phyloP scores from a whole-genome alignment of 2,329 filamentous ascomycete genomes.

The Aureobasidium sp. region DNA sequence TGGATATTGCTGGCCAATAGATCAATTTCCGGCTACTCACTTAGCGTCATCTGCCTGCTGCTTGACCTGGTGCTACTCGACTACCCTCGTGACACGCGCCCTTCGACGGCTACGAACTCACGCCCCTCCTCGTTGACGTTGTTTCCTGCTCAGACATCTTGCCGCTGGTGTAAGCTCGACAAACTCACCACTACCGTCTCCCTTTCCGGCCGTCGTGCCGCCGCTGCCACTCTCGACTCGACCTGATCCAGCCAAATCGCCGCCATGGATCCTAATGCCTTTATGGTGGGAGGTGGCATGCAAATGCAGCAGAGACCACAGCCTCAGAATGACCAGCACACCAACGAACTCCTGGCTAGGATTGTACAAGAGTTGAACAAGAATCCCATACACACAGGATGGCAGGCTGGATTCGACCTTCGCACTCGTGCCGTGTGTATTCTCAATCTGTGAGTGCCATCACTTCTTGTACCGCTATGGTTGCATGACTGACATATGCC shows the following conservation, averaged over 20 bases:
- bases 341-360: constrained; percentile 21
- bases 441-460: constrained; percentile 28
- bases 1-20: constrained; percentile 10
- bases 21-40: background rate
- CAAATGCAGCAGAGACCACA: constrained; percentile 24
- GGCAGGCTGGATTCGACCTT: constrained; percentile 28
- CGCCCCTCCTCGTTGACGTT: background rate
- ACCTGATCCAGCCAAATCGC: background rate
- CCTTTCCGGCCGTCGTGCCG: constrained; percentile 6
- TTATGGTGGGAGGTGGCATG: constrained; percentile 18
- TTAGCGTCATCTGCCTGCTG: constrained; percentile 8
- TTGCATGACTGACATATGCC: background rate
- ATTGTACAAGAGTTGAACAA: constrained; percentile 23
- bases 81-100: constrained; percentile 12
- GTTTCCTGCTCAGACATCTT: background rate
- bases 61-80: constrained; percentile 11
- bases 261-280: constrained; percentile 18
- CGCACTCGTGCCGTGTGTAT: constrained; percentile 24
- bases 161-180: constrained; percentile 11
- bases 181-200: background rate
- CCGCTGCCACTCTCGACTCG: constrained; percentile 1
- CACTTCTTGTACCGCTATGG: background rate
- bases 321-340: constrained; percentile 18
- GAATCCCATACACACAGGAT: constrained; percentile 20
- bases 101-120: background rate